Conservation (phyloP, 2,329 filamentous ascomycete genomes). For the Hypocrella siamensis region DNA sequence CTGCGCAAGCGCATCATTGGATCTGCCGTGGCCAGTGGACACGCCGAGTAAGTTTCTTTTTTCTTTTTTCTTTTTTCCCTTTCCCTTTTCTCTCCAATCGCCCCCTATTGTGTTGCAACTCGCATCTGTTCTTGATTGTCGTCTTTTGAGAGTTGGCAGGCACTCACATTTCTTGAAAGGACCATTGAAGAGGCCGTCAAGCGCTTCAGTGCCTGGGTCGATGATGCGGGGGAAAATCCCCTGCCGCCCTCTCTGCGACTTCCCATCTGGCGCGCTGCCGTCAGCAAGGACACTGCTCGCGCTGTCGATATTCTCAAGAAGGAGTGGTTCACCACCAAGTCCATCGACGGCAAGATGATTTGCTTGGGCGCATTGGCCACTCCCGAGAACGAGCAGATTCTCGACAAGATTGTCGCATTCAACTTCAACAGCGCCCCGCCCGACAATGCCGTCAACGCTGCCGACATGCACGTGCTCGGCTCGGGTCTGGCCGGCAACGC, state of each 20-base stretch:
- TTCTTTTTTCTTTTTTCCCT: not conserved
- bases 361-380: slow-evolving; percentile 62
- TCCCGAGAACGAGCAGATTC: slow-evolving; percentile 51
- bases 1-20: slow-evolving; percentile 69
- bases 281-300: slow-evolving; percentile 52
- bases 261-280: slow-evolving; percentile 64
- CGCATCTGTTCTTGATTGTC: too few species aligned
- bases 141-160: not conserved
- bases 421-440: slow-evolving; percentile 53
- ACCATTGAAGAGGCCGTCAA: slow-evolving; percentile 58
- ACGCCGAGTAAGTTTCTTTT: slow-evolving; percentile 46
- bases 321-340: slow-evolving; percentile 69
- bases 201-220: slow-evolving; percentile 67
- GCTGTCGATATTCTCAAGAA: slow-evolving; percentile 63
- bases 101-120: too few species aligned
- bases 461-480: slow-evolving; percentile 78
- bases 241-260: slow-evolving; percentile 71
- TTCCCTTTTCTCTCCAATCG: not conserved
- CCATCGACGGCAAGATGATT: slow-evolving; percentile 84
- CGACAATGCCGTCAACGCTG: slow-evolving; percentile 55
- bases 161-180: slow-evolving; percentile 20
- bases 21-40: slow-evolving; percentile 59
- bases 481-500: slow-evolving; percentile 57
- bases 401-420: slow-evolving; percentile 55
- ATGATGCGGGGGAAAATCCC: slow-evolving; percentile 48